Percentiles rank a stretch among this genome's conserved stretches.
Conservation (phyloP, 495 filamentous ascomycete species). For the Daldinia vernicosa region DNA sequence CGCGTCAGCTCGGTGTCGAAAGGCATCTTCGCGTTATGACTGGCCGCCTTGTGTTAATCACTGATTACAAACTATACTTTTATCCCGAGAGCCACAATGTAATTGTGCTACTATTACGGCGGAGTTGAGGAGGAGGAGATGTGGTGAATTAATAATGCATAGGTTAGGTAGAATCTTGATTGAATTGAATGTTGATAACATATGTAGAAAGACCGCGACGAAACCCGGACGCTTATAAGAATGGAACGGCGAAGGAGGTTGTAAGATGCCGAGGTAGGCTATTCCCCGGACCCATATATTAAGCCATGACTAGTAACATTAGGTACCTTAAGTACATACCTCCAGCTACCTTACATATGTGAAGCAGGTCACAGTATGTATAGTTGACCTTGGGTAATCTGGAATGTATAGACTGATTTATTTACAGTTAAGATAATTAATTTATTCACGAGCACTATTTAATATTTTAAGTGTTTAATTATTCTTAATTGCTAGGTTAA, state of each 20-base stretch:
- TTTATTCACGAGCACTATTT: no score
- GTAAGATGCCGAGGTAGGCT: constrained; percentile 5
- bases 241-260: background rate
- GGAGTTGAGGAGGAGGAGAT: background rate
- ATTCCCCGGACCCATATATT: background rate
- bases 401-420: no score
- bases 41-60: constrained; percentile 31
- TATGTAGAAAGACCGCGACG: background rate
- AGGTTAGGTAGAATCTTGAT: background rate
- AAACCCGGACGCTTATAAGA: background rate
- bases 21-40: constrained; percentile 68
- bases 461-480: no score
- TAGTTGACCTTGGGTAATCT: no score
- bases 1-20: constrained; percentile 92
- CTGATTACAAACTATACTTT: no score
- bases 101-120: background rate
- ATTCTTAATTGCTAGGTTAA: no score
- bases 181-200: background rate
- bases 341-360: no score
- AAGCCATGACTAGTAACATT: background rate
- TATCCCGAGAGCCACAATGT: background rate
- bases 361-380: no score
- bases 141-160: background rate
- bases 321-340: no score
- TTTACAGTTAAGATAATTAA: no score